These are phyloP conservation scores for Candida sojae DNA, from an alignment of 1,139 yeast species.

Conservation along the genomic window DNA sequence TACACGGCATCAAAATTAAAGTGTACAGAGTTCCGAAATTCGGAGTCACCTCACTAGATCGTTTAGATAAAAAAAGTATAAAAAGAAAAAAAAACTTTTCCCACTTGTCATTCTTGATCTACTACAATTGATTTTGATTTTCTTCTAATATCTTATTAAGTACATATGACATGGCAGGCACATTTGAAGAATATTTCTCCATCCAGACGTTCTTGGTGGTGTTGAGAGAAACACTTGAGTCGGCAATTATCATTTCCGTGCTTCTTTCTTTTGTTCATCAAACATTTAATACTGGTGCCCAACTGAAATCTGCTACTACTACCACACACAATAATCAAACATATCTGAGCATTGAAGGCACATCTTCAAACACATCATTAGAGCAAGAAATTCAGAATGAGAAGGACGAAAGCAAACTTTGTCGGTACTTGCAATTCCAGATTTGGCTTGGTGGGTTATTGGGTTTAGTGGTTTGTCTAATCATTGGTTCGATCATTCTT, in stretches of 20 bases:
- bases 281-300: conserved; percentile 20
- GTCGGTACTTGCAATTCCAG: conserved; percentile 46
- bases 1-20: no score
- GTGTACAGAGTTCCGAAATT: neutral
- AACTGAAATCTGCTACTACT: neutral
- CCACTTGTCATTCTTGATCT: neutral
- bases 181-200: conserved; percentile 40
- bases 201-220: conserved; percentile 47
- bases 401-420: conserved; percentile 1
- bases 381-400: neutral
- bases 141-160: no score
- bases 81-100: no score
- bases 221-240: conserved; percentile 47
- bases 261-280: conserved; percentile 44
- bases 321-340: neutral
- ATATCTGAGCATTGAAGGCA: neutral
- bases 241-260: conserved; percentile 48
- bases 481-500: conserved; percentile 52
- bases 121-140: neutral
- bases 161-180: neutral
- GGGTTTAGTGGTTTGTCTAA: conserved; percentile 44
- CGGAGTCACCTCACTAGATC: neutral
- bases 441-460: conserved; percentile 47
- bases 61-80: neutral
- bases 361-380: neutral